Conservation (phyloP, 345 rosid species). For the Melaleuca alternifolia region DNA sequence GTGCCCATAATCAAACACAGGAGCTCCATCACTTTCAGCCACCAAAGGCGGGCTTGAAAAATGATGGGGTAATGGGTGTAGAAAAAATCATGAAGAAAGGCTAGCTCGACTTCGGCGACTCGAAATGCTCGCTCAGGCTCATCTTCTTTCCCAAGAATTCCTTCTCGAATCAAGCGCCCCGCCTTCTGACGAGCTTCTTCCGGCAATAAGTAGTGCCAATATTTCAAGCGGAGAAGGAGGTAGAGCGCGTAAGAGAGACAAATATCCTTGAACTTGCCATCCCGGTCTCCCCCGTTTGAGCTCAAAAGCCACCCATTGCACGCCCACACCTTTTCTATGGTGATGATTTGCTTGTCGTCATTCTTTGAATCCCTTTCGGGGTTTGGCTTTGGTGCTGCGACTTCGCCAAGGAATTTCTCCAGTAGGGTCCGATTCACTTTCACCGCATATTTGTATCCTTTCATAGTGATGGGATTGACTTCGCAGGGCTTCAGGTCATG, state of each 20-base stretch:
- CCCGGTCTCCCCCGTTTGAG: background rate
- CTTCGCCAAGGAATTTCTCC: background rate
- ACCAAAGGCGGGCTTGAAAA: background rate
- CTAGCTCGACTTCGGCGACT: background rate
- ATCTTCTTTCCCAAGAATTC: background rate
- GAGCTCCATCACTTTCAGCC: background rate
- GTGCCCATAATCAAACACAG: background rate
- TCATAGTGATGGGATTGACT: background rate
- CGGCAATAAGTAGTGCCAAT: background rate
- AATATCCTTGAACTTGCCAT: background rate
- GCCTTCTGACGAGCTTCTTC: background rate
- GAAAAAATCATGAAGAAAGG: background rate
- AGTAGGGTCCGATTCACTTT: background rate
- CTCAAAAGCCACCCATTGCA: background rate
- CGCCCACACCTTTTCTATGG: background rate
- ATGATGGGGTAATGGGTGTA: background rate
- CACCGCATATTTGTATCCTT: background rate
- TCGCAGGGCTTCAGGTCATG: too few species aligned
- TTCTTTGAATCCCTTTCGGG: background rate
- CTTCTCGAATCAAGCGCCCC: background rate
- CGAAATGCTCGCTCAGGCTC: background rate
- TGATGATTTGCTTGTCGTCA: background rate
- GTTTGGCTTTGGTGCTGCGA: background rate
- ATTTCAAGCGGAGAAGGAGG: background rate
- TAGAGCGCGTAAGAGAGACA: background rate